phyloP scores from a whole-genome alignment of 176 grass and related monocot species.

The Oryza brachyantha region DNA sequence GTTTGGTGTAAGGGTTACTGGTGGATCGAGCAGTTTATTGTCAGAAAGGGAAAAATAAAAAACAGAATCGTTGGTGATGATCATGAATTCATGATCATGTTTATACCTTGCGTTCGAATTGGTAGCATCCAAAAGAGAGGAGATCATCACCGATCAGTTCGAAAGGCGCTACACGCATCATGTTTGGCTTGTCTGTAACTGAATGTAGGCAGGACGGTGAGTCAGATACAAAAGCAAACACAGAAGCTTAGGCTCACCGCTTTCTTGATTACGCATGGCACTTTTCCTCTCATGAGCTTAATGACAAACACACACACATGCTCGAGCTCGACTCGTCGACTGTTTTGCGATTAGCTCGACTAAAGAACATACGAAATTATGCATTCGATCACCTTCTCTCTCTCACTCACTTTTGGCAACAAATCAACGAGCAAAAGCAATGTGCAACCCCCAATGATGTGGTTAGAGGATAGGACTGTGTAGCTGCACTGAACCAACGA shows the following conservation, averaged over 20 bases:
- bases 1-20: not conserved
- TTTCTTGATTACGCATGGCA: not conserved
- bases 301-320: not conserved
- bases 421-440: not conserved
- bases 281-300: not conserved
- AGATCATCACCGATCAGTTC: not conserved
- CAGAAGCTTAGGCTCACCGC: not conserved
- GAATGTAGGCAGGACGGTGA: not conserved
- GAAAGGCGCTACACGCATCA: not conserved
- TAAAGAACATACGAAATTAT: not conserved
- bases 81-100: not conserved
- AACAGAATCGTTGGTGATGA: not conserved
- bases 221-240: not conserved
- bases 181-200: not conserved
- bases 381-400: no score
- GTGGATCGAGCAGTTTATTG: not conserved
- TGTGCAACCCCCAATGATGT: constrained; percentile 5
- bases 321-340: no score
- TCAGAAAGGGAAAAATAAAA: not conserved
- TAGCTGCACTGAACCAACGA: not conserved
- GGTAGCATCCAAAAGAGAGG: not conserved
- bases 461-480: not conserved
- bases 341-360: not conserved
- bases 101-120: not conserved
- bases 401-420: not conserved